phyloP scores from a whole-genome alignment of 139 green algal genomes.

The Edaphochlamys debaryana region DNA sequence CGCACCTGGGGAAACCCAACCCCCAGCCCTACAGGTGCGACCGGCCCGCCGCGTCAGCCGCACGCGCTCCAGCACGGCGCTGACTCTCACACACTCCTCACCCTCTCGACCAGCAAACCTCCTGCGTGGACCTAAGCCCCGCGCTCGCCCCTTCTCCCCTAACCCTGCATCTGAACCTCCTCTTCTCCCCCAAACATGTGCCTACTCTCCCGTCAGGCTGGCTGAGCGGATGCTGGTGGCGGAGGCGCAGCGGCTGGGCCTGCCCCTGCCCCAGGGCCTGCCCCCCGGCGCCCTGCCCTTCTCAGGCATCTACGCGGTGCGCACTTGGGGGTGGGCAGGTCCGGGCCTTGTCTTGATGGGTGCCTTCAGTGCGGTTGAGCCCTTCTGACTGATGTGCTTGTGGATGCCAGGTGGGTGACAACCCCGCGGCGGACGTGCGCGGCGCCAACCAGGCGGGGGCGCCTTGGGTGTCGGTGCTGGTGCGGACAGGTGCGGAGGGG shows the following conservation, averaged over 20 bases:
- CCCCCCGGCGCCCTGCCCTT: conserved; percentile 43
- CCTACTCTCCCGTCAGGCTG: too few relatives aligned
- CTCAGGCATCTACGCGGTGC: conserved; percentile 73
- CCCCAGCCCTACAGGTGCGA: conserved; percentile 33
- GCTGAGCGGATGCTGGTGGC: conserved; percentile 66
- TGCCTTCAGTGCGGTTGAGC: too few relatives aligned
- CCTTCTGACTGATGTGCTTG: too few relatives aligned
- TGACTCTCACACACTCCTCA: background rate
- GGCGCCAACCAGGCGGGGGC: conserved; percentile 73
- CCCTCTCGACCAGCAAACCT: background rate
- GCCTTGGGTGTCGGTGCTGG: conserved; percentile 86
- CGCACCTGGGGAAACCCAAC: conserved; percentile 44
- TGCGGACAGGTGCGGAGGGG: conserved; percentile 69
- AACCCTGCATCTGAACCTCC: too few relatives aligned
- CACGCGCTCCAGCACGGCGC: too few relatives aligned
- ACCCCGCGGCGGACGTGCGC: conserved; percentile 80
- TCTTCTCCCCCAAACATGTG: too few relatives aligned
- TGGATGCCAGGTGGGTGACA: too few relatives aligned
- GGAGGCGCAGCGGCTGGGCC: conserved; percentile 66
- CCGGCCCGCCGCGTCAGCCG: too few relatives aligned
- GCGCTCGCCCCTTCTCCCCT: too few relatives aligned
- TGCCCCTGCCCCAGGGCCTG: conserved; percentile 13
- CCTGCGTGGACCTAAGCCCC: background rate
- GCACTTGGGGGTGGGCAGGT: too few relatives aligned
- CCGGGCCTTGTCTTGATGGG: too few relatives aligned